Evolutionary conservation across 345 rosid genomes (phyloP).

Genomic region (Gossypium longicalyx): DNA sequence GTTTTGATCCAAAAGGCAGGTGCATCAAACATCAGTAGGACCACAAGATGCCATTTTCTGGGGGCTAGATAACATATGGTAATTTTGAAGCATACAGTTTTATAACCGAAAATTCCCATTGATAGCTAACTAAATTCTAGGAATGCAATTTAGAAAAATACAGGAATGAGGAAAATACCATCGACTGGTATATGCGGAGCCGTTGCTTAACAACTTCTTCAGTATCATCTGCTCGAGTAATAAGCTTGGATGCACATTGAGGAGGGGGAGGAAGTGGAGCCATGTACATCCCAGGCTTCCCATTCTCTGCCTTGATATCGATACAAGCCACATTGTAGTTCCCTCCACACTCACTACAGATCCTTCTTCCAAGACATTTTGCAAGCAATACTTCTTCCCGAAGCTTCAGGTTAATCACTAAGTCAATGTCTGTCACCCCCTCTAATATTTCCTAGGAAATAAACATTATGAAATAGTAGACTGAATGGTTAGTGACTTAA

Average conservation of each 20-base stretch:
- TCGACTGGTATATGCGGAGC: slow-evolving; percentile 63
- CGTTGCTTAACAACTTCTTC: slow-evolving; percentile 91
- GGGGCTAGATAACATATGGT: neutral
- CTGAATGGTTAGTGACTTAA: neutral
- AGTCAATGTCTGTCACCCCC: slow-evolving; percentile 73
- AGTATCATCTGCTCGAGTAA: slow-evolving; percentile 83
- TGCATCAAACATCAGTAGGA: neutral
- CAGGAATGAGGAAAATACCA: slow-evolving; percentile 33
- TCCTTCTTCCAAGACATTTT: slow-evolving; percentile 94
- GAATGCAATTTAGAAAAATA: neutral
- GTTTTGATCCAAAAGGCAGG: neutral
- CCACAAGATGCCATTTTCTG: neutral
- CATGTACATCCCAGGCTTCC: slow-evolving; percentile 80
- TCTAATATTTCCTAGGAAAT: slow-evolving; percentile 78
- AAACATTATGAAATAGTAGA: neutral
- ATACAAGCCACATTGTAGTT: slow-evolving; percentile 85
- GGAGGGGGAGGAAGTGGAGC: slow-evolving; percentile 97
- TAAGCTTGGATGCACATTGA: slow-evolving; percentile 73
- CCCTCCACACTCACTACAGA: slow-evolving; percentile 80
- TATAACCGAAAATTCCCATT: neutral
- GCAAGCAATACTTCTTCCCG: slow-evolving; percentile 82
- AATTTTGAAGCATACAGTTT: neutral
- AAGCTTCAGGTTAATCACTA: slow-evolving; percentile 86
- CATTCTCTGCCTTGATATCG: slow-evolving; percentile 79
- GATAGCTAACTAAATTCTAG: neutral